These are phyloP conservation scores for Platanus orientalis DNA, from an alignment of 164 flowering plant genomes.

Conservation along the genomic window DNA sequence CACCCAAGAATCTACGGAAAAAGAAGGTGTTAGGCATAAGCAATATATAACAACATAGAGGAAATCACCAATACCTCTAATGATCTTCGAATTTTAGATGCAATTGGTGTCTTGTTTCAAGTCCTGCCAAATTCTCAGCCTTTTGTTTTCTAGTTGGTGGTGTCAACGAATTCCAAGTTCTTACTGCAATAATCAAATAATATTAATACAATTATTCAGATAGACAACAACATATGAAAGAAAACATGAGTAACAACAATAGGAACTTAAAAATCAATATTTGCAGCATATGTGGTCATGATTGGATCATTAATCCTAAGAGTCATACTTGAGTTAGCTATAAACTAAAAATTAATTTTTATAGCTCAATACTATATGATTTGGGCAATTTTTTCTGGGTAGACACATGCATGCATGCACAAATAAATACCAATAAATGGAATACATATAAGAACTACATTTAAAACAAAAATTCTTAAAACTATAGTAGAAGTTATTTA, in stretches of 20 bases:
- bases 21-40: neutral
- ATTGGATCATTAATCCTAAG: no score
- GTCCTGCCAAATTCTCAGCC: slow-evolving; percentile 66
- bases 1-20: neutral
- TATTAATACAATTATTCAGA: neutral
- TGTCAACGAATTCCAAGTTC: slow-evolving; percentile 65
- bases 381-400: no score
- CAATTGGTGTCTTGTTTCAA: slow-evolving; percentile 50
- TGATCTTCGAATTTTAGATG: slow-evolving; percentile 48
- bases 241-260: neutral
- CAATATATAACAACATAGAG: neutral
- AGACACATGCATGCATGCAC: no score
- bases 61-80: slow-evolving; percentile 36
- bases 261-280: no score
- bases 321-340: no score
- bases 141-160: slow-evolving; percentile 69
- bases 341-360: no score
- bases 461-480: no score
- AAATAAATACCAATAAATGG: no score
- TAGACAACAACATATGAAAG: neutral
- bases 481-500: no score
- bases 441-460: no score
- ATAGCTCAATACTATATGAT: no score
- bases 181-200: slow-evolving; percentile 42
- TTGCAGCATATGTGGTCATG: no score